Evolutionary conservation across 2,329 filamentous ascomycete genomes (phyloP).

Genomic region (Colletotrichum sp.): DNA sequence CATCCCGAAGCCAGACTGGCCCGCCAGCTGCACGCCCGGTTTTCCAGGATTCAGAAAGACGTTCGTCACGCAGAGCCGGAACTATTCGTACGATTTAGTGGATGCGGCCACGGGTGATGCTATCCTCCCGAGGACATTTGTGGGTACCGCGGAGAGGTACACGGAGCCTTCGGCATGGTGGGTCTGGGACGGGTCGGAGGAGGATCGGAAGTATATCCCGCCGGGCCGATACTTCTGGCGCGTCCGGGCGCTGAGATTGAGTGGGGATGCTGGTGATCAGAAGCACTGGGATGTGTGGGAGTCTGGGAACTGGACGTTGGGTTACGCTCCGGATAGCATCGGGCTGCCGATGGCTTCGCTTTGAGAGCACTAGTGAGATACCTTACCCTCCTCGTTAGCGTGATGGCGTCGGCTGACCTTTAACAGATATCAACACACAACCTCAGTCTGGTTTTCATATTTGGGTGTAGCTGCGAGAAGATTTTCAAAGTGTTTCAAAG

Average conservation of each 20-base stretch:
- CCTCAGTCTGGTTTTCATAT: not conserved
- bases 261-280: not conserved
- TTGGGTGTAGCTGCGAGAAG: not conserved
- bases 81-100: not conserved
- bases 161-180: not conserved
- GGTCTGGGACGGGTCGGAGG: not conserved
- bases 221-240: not conserved
- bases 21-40: not conserved
- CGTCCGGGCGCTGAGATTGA: not conserved
- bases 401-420: not conserved
- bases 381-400: not conserved
- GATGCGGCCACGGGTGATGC: not conserved
- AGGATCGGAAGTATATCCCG: not conserved
- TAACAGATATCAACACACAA: not conserved
- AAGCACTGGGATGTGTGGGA: not conserved
- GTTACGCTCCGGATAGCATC: not conserved
- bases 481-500: not conserved
- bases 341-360: not conserved
- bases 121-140: not conserved
- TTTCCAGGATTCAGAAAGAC: not conserved
- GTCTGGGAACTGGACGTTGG: not conserved
- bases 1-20: not conserved
- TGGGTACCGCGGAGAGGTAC: not conserved
- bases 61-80: not conserved
- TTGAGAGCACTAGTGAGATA: not conserved